Conservation (phyloP, 2,329 filamentous ascomycete species). For the Microdochium trichocladiopsis region DNA sequence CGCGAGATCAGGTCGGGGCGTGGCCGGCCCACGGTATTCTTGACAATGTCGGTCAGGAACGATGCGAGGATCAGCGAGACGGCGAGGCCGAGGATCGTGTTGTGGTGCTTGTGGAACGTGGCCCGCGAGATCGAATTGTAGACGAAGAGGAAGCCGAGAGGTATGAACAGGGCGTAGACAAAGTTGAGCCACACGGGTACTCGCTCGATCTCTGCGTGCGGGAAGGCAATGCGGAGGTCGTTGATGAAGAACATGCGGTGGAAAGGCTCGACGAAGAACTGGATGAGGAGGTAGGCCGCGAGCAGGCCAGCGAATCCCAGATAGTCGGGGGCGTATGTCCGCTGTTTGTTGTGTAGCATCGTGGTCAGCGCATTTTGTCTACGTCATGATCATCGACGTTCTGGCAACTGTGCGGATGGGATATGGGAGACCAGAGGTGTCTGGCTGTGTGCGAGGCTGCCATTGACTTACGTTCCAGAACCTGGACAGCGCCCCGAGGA, state of each 20-base stretch:
- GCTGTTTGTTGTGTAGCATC: too few species aligned
- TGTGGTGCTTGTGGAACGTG: slow-evolving; percentile 72
- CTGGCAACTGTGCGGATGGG: too few species aligned
- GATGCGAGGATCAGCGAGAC: slow-evolving; percentile 71
- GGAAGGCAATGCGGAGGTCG: slow-evolving; percentile 77
- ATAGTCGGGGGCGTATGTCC: slow-evolving; percentile 85
- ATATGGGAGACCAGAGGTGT: neutral
- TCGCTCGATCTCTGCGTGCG: slow-evolving; percentile 76
- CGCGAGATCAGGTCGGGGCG: slow-evolving; percentile 59
- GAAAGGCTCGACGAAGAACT: slow-evolving; percentile 72
- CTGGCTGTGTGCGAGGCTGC: neutral
- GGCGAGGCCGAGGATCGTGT: slow-evolving; percentile 73
- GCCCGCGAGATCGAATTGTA: slow-evolving; percentile 59
- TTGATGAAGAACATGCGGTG: slow-evolving; percentile 91
- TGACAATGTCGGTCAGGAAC: slow-evolving; percentile 84
- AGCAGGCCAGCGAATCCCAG: slow-evolving; percentile 68
- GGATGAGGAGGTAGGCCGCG: slow-evolving; percentile 58
- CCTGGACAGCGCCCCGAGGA: slow-evolving; percentile 25
- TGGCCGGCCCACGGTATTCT: slow-evolving; percentile 78
- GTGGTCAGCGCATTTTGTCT: too few species aligned
- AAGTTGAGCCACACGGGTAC: slow-evolving; percentile 77
- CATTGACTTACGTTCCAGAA: slow-evolving; percentile 39
- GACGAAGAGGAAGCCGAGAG: slow-evolving; percentile 57
- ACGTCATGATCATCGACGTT: neutral
- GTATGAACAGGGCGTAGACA: slow-evolving; percentile 68